phyloP scores from a whole-genome alignment of 1,139 yeast species.

The Yamadazyma atmosphaerica region DNA sequence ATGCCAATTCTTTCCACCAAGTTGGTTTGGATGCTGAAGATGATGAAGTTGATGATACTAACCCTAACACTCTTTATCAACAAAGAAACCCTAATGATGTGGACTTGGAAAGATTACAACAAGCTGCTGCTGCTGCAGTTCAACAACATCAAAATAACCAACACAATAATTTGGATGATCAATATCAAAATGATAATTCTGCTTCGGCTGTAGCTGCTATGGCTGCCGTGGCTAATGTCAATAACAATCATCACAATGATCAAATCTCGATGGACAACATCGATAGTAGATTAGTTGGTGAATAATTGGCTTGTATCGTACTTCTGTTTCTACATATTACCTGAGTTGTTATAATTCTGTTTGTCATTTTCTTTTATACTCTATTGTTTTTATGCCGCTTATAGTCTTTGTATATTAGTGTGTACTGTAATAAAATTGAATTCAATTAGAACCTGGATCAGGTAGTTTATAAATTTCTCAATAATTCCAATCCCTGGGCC shows the following conservation, averaged over 20 bases:
- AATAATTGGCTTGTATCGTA: conserved; percentile 19
- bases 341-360: conserved; percentile 4
- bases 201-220: conserved; percentile 46
- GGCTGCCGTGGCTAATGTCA: conserved; percentile 39
- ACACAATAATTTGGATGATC: conserved; percentile 22
- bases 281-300: conserved; percentile 50
- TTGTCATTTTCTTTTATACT: conserved; percentile 1
- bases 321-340: too few species aligned
- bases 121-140: conserved; percentile 39
- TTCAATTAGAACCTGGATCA: not conserved
- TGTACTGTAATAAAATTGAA: conserved; percentile 1
- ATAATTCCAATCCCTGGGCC: conserved; percentile 50
- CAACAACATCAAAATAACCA: conserved; percentile 24
- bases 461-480: conserved; percentile 24
- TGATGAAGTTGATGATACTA: conserved; percentile 27
- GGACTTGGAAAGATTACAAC: conserved; percentile 17
- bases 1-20: conserved; percentile 34
- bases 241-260: conserved; percentile 28
- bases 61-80: conserved; percentile 14
- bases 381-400: conserved; percentile 4
- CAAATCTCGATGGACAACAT: conserved; percentile 50
- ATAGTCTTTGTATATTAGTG: conserved; percentile 3
- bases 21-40: conserved; percentile 32
- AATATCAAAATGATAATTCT: conserved; percentile 25
- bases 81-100: conserved; percentile 15